These are phyloP conservation scores for Globisporangium takayamanum DNA, from an alignment of 352 stramenopile species.

Conservation along the genomic window DNA sequence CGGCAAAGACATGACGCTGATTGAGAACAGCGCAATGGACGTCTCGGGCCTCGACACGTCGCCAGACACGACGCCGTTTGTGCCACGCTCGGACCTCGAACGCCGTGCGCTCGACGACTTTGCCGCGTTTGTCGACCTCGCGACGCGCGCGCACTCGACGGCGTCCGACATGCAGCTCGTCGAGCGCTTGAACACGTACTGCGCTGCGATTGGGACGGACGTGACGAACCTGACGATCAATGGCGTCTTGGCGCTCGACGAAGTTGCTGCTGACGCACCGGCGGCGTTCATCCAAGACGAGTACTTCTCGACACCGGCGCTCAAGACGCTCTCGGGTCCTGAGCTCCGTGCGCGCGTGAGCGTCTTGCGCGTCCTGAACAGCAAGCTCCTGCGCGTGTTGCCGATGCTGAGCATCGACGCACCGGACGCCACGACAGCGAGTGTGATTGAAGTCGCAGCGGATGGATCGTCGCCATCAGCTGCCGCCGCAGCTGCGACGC, in stretches of 20 bases:
- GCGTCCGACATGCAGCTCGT: slow-evolving; percentile 82
- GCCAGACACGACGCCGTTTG: slow-evolving; percentile 33
- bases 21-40: slow-evolving; percentile 72
- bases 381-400: slow-evolving; percentile 83
- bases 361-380: slow-evolving; percentile 90
- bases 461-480: slow-evolving; percentile 5
- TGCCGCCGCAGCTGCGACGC: neutral
- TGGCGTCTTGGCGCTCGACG: slow-evolving; percentile 45
- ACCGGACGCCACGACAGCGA: slow-evolving; percentile 30
- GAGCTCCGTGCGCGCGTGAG: slow-evolving; percentile 88
- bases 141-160: slow-evolving; percentile 50
- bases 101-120: slow-evolving; percentile 39
- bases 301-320: slow-evolving; percentile 61
- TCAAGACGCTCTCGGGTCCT: slow-evolving; percentile 52
- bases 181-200: slow-evolving; percentile 77
- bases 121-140: slow-evolving; percentile 53
- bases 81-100: slow-evolving; percentile 41
- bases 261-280: slow-evolving; percentile 9
- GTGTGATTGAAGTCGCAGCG: slow-evolving; percentile 42
- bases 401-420: slow-evolving; percentile 78
- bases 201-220: slow-evolving; percentile 73
- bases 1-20: slow-evolving; percentile 84
- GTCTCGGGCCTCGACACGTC: slow-evolving; percentile 36
- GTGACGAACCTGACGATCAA: slow-evolving; percentile 69
- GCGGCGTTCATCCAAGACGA: slow-evolving; percentile 50